Base-by-base conservation (phyloP, 768 basidiomycete genomes). In the Amanita rubescens region DNA sequence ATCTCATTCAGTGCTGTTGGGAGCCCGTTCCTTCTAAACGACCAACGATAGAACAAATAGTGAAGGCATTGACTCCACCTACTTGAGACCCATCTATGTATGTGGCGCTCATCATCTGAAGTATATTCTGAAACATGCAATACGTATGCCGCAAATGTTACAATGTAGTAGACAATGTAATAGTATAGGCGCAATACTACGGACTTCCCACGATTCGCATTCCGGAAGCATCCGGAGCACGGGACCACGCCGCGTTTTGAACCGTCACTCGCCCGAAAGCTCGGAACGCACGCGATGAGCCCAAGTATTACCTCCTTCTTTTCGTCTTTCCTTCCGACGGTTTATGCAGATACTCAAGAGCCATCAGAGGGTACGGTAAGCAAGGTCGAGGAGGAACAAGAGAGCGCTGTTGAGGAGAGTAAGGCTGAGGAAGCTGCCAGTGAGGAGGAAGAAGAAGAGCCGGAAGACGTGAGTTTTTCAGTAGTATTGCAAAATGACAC, bases 401-500 rank as follows among this genome's bases (percentile, higher is more conserved):
- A 78, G 55, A 78, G 84, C 55, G 27, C 8, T 8, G 27, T 8
- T 8, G 78, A 80, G 11, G 82, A 86, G 69, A 81, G 81, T 58
- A 81, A 65, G 30, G 73, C 71, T 46, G 67, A 76, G 60, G 61
- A 63, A 53, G 55, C 63, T n/a, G n/a, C n/a, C 35, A 60, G 62
- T 48, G 67, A 69, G 56, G 75, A 70, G 48, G 74, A 75, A 55
- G 77, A 68, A 66, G 82, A 81, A 57, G 84, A 90, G 58, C 89
- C 90, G 12, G 89, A 92, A 69, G 91, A 94, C 65, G 90, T 94
- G 61, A 65, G 87, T 80, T 35, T 56, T 7, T 30, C 17, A 30
- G n/a, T 20, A 20, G 9, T 6, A n/a, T 35, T 27, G 42, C 15
- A n/a, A 14, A 39, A 9, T 51, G 12, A 10, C 45, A 42, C 3